A percentile compares a stretch with the other conserved stretches of the same genome.
Evolutionary conservation across 1,284 basidiomycete species (phyloP).

Genomic region (Boletellus sp.): DNA sequence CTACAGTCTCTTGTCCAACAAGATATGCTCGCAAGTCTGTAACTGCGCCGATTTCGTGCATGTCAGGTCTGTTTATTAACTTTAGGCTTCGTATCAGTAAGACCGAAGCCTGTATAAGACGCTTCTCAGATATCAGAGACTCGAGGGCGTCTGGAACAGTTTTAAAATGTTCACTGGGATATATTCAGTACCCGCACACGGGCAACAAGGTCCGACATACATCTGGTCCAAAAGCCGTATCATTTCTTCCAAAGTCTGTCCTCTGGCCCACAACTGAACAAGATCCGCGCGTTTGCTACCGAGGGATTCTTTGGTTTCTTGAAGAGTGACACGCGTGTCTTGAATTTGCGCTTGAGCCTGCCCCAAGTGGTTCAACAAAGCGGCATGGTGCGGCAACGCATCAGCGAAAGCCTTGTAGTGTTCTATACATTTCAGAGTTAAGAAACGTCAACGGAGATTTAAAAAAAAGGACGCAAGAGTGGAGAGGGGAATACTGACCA

Average conservation of each 20-base stretch:
- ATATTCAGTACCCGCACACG: constrained; percentile 8
- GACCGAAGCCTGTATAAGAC: constrained; percentile 85
- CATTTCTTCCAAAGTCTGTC: constrained; percentile 88
- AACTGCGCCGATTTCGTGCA: constrained; percentile 92
- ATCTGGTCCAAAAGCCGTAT: constrained; percentile 86
- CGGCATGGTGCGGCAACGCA: constrained; percentile 83
- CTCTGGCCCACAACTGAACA: constrained; percentile 80
- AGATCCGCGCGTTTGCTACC: constrained; percentile 81
- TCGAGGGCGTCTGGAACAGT: constrained; percentile 91
- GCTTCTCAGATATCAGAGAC: constrained; percentile 93
- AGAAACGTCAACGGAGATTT: neutral
- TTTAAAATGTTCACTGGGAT: constrained; percentile 80
- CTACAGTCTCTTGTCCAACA: constrained; percentile 80
- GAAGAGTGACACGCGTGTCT: constrained; percentile 68
- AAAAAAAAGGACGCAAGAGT: too few species aligned
- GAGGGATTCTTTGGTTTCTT: constrained; percentile 76
- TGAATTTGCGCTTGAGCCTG: constrained; percentile 72
- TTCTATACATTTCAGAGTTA: constrained; percentile 40
- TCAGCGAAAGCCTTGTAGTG: constrained; percentile 92
- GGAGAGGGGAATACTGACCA: constrained; percentile 48
- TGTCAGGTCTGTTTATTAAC: constrained; percentile 87
- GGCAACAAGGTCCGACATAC: constrained; percentile 44
- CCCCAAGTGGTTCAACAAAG: constrained; percentile 66
- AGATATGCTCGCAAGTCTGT: constrained; percentile 88
- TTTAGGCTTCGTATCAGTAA: constrained; percentile 88